Evolutionary conservation across 768 basidiomycete species (phyloP), one percentile per base, ranked within the genome.

Genomic region (Boletus reticulatus): DNA sequence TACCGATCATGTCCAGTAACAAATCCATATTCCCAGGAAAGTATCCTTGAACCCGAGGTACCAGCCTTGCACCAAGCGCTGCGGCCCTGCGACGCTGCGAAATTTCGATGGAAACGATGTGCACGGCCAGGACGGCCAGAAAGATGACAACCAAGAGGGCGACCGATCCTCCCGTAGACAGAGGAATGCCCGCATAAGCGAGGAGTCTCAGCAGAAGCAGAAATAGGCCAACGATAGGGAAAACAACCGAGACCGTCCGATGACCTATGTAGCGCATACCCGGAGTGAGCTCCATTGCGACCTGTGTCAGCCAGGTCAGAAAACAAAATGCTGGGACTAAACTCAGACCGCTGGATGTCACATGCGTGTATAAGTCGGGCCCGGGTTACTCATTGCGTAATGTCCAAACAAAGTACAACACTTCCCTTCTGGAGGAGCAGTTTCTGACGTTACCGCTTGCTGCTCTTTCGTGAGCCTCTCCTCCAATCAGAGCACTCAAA

Each of bases 21-120:
- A 69, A 37, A 52, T 79, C 78, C 22, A 69, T 22, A 59, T 71
- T 72, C n/a, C 73, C 77, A 5, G 69, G 66, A 53, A 62, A 55
- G 41, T 57, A 55, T 13, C 77, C 75, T n/a, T 50, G 57, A 38
- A 71, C 61, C 3, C 56, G 58, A 22, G 76, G 75, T n/a, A 71
- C 48, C 32, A 58, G 16, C 34, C 68, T 60, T n/a, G 73, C 73
- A 0, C 70, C 67, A 16, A 53, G 39, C 3, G 58, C 53, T 17
- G 58, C 54, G 24, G 71, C 72, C 42, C 39, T 61, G 13, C 57
- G 58, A 37, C 34, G 48, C 10, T 66, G 64, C 32, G 27, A 57
- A 1, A 52, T 34, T 14, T 56, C 51, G 27, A 17, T 32, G 27
- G 48, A 46, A 24, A 60, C 6, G 7, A 61, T 37, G n/a, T 46